Evolutionary conservation across 306 rosid genomes (phyloP), one percentile per base, ranked within the genome.

Genomic region (Ziziphus jujuba): DNA sequence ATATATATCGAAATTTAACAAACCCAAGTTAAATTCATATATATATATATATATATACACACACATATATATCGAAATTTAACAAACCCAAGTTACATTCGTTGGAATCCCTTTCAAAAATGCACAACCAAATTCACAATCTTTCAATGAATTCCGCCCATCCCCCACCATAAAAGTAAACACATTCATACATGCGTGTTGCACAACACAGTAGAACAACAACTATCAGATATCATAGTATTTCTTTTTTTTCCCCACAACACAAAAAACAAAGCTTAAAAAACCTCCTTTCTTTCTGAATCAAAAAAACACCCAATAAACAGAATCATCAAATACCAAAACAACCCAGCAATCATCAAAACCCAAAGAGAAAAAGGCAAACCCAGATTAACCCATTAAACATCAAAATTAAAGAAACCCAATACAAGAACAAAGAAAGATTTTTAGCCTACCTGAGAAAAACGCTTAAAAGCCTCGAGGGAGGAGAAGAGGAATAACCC

Each of bases 221-320:
- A 20, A 16, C 43, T 16, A 53, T 35, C 48, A 50, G 28, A 33
- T 36, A 52, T 6, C 14, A 35, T 44, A 69, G 75, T 65, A 31
- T 65, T 74, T 75, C 7, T 28, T 75, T 65, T 74, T 75, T 11
- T 28, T 75, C 7, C 5, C 2, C 31, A 44, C 38, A 53, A 40
- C 28, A 54, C 2, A n/a, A n/a, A 33, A 10, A 59, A 61, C 13
- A 3, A 33, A 24, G 14, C 31, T 28, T 28, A 56, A 5, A 66
- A 50, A 72, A 40, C 17, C 56, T 61, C 65, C 28, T 16, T 59
- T 61, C 19, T 68, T 62, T 15, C 33, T 15, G 33, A 58, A 58
- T 51, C 69, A 19, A 28, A 19, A n/a, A 22, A 44, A 66, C 51
- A 23, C 14, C 48, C 59, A 31, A 24, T 0, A 33, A 14, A 16